Conservation (phyloP, 257 asterid genomes). For the Nicotiana benthamiana region DNA sequence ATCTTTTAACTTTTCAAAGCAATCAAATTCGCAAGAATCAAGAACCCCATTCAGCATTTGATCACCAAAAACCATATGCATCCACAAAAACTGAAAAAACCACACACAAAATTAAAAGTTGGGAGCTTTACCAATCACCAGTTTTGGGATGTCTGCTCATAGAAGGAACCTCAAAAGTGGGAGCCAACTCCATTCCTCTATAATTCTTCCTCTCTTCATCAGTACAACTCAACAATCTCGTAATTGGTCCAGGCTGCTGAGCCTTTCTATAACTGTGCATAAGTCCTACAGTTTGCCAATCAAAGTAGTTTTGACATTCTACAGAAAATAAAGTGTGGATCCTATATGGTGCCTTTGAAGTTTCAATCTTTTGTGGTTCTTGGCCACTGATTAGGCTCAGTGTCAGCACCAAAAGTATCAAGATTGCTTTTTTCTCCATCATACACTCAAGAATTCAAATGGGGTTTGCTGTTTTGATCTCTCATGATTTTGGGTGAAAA, state of each 20-base stretch:
- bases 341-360: conserved; percentile 52
- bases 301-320: conserved; percentile 93
- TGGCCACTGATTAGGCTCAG: conserved; percentile 26
- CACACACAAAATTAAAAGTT: neutral
- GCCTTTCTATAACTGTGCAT: conserved; percentile 80
- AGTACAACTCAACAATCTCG: conserved; percentile 87
- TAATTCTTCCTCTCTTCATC: conserved; percentile 55
- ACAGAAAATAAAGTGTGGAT: conserved; percentile 93
- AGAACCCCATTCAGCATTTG: neutral
- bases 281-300: conserved; percentile 98
- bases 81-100: neutral
- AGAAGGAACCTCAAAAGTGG: conserved; percentile 88
- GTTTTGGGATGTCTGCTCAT: conserved; percentile 69
- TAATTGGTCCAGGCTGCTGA: conserved; percentile 86
- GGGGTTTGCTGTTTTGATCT: conserved; percentile 10
- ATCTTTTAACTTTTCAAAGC: neutral
- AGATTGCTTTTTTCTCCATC: conserved; percentile 17
- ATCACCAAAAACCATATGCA: neutral
- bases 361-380: conserved; percentile 17
- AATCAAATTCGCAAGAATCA: neutral
- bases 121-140: conserved; percentile 63
- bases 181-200: conserved; percentile 90
- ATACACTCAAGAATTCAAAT: conserved; percentile 22
- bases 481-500: conserved; percentile 1
- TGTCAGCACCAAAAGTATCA: conserved; percentile 20